Conservation (phyloP, 2,329 filamentous ascomycete species). For the Nothomitra cinnamomea region DNA sequence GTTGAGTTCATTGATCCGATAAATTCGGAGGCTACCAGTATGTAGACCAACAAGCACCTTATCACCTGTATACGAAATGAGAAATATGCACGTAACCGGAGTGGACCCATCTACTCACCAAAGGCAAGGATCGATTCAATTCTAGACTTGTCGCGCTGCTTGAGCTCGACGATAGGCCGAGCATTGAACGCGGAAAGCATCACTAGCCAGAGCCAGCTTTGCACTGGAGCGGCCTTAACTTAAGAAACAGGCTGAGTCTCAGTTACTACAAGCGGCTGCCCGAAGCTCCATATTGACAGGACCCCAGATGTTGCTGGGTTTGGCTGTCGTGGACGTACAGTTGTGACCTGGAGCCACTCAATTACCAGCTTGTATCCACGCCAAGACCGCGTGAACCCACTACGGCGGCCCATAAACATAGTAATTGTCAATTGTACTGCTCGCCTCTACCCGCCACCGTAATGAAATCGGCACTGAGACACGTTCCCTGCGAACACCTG, state of each 20-base stretch:
- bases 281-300: neutral
- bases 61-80: slow-evolving; percentile 41
- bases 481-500: too few species aligned
- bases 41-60: slow-evolving; percentile 82
- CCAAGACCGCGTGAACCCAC: too few species aligned
- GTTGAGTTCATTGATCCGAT: slow-evolving; percentile 61
- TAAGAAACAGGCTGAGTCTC: neutral
- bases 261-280: neutral
- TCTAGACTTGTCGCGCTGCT: slow-evolving; percentile 84
- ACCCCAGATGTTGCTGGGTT: too few species aligned
- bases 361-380: too few species aligned
- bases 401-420: too few species aligned
- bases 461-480: too few species aligned
- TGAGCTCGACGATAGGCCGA: slow-evolving; percentile 92
- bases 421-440: too few species aligned
- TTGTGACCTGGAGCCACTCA: too few species aligned
- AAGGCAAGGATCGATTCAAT: slow-evolving; percentile 92
- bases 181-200: slow-evolving; percentile 98
- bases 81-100: neutral
- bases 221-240: neutral
- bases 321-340: too few species aligned
- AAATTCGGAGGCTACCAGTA: slow-evolving; percentile 75
- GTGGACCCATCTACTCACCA: slow-evolving; percentile 32
- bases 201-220: neutral
- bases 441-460: too few species aligned